Evolutionary conservation across 208 protist genomes (phyloP).

Genomic region (Tetramitus jugosus): DNA sequence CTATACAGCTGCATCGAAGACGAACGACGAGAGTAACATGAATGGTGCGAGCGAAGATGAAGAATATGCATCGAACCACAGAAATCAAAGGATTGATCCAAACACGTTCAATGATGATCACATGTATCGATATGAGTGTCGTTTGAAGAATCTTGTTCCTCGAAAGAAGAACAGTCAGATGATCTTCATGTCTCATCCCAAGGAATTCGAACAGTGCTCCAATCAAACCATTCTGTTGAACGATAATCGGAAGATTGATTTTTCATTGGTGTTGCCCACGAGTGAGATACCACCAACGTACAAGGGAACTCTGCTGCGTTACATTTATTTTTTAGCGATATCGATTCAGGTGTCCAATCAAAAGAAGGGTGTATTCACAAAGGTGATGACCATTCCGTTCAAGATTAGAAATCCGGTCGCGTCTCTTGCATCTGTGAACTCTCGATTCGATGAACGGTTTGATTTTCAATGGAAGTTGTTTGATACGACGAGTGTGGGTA

Average conservation of each 20-base stretch:
- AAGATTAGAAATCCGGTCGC: constrained; percentile 8
- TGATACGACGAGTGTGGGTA: neutral
- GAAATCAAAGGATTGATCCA: neutral
- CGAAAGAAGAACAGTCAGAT: neutral
- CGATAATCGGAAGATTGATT: neutral
- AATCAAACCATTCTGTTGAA: neutral
- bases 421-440: neutral
- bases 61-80: too few relatives aligned
- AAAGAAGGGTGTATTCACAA: neutral
- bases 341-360: neutral
- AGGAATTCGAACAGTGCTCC: neutral
- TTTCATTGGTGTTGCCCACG: neutral
- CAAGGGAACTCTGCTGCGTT: neutral
- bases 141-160: neutral
- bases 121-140: neutral
- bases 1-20: too few relatives aligned
- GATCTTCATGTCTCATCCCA: neutral
- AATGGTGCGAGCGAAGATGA: too few relatives aligned
- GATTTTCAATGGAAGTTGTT: constrained; percentile 2
- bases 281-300: constrained; percentile 2
- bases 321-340: neutral
- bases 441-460: neutral
- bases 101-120: neutral
- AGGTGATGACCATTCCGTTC: neutral
- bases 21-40: too few relatives aligned